Evolutionary conservation across 768 basidiomycete species (phyloP), one percentile per base, ranked within the genome.

Genomic region (Lyophyllum semitale): DNA sequence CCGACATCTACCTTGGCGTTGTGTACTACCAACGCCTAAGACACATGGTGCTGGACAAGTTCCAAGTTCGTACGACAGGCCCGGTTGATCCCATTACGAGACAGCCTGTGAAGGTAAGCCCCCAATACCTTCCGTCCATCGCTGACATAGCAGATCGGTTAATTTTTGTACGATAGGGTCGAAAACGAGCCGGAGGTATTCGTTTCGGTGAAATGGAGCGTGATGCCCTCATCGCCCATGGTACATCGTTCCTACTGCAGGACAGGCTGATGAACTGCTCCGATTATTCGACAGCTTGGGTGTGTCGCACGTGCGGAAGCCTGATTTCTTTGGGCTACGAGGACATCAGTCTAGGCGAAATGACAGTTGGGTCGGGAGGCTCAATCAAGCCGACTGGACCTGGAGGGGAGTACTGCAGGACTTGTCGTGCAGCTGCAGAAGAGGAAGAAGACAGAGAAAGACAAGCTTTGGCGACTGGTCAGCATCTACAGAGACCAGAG

Each of bases 121-220:
- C 35, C 11, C 13, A 6, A 43, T 48, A 53, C 48, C 49, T 55
- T 35, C 35, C 25, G 2, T 13, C 2, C 15, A 33, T 33, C 42
- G 43, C 37, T 12, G 7, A 48, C 47, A 42, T 29, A 25, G 22
- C 9, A 13, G 42, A 53, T 22, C 1, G 38, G 55, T 40, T 30
- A 50, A 41, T 57, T 53, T 20, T 40, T 45, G 35, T 37, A 46
- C 42, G 44, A 51, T 60, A 93, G 95, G 97, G 97, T 53, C 91
- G 97, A 57, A 98, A 98, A 83, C 91, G 95, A 51, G 93, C 92
- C 41, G 97, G 97, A 64, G 97, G 97, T 66, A 99, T 99, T 67
- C 95, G 97, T 52, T 98, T 99, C 69, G 97, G 97, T 64, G 97
- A 99, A 77, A 99, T 99, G 97, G 97, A 99, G 73, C 91, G 97